Percentiles rank a stretch among this genome's conserved stretches.
Conservation (phyloP, 352 stramenopile genomes). For the Phytopythium litorale region DNA sequence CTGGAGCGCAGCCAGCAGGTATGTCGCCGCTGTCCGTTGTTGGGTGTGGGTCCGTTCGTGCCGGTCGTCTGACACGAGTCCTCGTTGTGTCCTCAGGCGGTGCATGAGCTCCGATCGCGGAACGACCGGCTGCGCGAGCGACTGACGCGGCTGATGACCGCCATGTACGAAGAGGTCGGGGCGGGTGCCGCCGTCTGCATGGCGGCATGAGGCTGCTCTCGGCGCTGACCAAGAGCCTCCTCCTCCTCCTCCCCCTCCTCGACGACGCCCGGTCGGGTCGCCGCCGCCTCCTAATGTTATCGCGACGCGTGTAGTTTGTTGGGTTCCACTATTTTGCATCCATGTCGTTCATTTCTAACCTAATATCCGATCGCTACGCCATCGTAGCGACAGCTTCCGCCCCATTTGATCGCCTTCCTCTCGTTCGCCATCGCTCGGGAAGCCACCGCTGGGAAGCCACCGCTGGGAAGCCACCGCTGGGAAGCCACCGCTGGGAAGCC, state of each 20-base stretch:
- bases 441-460: too few species aligned
- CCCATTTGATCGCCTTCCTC: background rate
- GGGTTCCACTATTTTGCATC: constrained; percentile 1
- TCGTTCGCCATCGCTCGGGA: too few species aligned
- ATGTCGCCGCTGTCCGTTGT: background rate
- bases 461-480: too few species aligned
- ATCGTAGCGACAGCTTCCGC: background rate
- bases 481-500: too few species aligned
- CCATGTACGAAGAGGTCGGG: constrained; percentile 52
- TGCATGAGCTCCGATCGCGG: constrained; percentile 52
- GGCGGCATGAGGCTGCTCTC: background rate
- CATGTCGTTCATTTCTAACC: constrained; percentile 5
- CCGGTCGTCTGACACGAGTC: constrained; percentile 3
- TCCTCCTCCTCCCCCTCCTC: background rate
- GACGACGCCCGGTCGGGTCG: background rate
- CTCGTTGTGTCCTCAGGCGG: constrained; percentile 29
- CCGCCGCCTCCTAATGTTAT: constrained; percentile 8
- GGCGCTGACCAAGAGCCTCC: too few species aligned
- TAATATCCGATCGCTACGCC: constrained; percentile 2
- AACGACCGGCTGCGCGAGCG: constrained; percentile 63
- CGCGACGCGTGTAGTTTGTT: constrained; percentile 8
- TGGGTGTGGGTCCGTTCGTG: background rate
- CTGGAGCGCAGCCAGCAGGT: constrained; percentile 76
- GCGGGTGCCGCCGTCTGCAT: constrained; percentile 7
- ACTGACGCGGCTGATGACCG: constrained; percentile 51